Base-by-base conservation (phyloP, 805 yeast species). In the Wickerhamomyces canadensis region DNA sequence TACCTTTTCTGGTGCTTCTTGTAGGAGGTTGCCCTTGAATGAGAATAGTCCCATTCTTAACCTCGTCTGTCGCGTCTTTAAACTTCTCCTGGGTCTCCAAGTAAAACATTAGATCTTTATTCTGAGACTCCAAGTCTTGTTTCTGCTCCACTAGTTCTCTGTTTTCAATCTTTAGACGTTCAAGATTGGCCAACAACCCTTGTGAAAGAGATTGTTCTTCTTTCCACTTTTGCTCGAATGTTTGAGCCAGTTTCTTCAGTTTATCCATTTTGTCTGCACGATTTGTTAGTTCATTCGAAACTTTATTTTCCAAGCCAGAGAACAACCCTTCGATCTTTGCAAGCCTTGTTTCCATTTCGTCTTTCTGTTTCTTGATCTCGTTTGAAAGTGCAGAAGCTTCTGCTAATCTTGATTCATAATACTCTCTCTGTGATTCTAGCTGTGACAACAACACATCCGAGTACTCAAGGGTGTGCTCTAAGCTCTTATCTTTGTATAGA, bases 361-460 rank as follows among this genome's bases (percentile, higher is more conserved):
- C 15, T 24, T 14, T 27, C 18, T 21, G 52, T 41, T 31, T 50
- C 14, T 31, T 53, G 27, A 30, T 61, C 50, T 41, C 43, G 27
- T 23, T 13, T 1, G 39, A 29, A 1, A 35, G 16, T 21, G 54
- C 57, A 12, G 58, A 58, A 8, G 63, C 53, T 30, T 59, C 57
- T 16, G 60, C 52, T 23, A 75, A 45, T 40, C 71, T 67, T 12
- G 65, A 61, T 52, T 87, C 95, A 55, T 82, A 88, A 57, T 80
- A 83, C 43, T 83, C 91, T 40, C 95, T 66, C 57, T 88, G 96
- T 7, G 93, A 81, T 38, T 87, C 94, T 36, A 88, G 62, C 52
- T 88, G 96, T 3, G 88, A 77, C 8, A 87, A 69, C 19, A 88
- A 60, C 27, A 88, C 65, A 51, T 83, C 83, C 0, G 94, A 80